Evolutionary conservation across 2,329 filamentous ascomycete genomes (phyloP), one percentile per base, ranked within the genome.

Genomic region (Aspergillus fructus): DNA sequence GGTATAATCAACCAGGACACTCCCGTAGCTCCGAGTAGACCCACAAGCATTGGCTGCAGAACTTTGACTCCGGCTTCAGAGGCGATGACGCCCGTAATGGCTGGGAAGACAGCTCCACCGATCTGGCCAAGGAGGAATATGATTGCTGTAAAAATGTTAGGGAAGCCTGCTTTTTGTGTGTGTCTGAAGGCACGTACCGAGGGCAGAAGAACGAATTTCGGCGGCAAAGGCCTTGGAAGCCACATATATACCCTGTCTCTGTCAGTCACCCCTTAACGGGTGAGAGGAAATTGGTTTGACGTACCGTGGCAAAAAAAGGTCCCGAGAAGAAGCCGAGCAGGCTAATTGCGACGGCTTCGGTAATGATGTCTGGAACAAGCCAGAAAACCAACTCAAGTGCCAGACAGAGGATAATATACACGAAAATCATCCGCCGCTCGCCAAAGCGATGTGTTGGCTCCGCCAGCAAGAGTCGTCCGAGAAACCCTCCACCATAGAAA

Each of bases 381-480:
- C 85, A 87, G 49, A 87, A 87, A 0, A 86, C 71, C 7, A 87
- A 64, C 61, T 87, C 84, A 1, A 87, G 66, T 0, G 67, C 81
- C 0, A 87, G 72, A 53, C 81, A 80, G 0, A 85, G 57, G 2
- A 79, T 64, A 27, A 78, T 77, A 51, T 85, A 88, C 0, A 81
- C 41, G 2, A 85, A 72, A 0, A 86, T 68, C 83, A 87, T 86
- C 4, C 76, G 74, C 17, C 81, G 76, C 61, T 87, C 83, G 0
- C 86, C 86, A 17, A 81, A 80, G 1, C 83, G 76, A 66, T 85
- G 79, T 0, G 81, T 86, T 0, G 84, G 83, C 60, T 88, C 85
- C 0, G 83, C 81, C 0, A 87, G 76, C 0, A 86, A 53, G 0
- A 87, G 60, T 5, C 85, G 74, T 0, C 85, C 85, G 0, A 87